Base-by-base conservation (phyloP, 2,329 filamentous ascomycete genomes). In the Aspergillus sp. region DNA sequence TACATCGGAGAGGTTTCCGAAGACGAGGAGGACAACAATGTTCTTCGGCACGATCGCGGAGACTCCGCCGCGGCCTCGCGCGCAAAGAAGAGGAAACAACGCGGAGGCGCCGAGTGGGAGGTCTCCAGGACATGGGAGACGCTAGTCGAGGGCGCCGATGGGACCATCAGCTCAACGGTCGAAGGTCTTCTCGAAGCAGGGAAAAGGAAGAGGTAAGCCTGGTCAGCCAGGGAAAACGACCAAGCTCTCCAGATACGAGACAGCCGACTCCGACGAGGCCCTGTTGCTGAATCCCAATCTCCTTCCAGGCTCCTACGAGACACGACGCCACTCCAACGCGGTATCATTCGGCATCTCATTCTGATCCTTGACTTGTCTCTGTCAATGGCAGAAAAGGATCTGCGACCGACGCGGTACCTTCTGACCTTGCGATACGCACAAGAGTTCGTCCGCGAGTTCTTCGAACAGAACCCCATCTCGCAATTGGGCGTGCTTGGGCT, bases 401-500 rank as follows among this genome's bases (percentile, higher is more conserved):
- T 97, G 60, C 84, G 94, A 22, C 94, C 94, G 5, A 96, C 86
- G 41, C 84, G 93, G 54, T 92, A 93, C 72, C 82, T 91, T 35
- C 82, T 96, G 30, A 88, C 86, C 48, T 80, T 96, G 65, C 86
- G 86, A 58, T 95, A 91, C 72, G 88, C 91, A 14, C 83, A 87
- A 58, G 87, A 91, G 52, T 99, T 97, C 71, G 88, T 97, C 45
- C 82, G 86, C 53, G 93, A 96, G 70, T 99, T 90, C 74, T 99
- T 97, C 68, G 94, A 97, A 73, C 94, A 99, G 73, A 99, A 99
- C 65, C 94, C 94, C 10, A 97, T 99, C 60, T 95, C 91, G 9
- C 94, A 99, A 73, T 82, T 99, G 51, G 92, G 89, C 20, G 87
- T 99, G 26, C 79, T 99, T 36, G 93, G 89, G 47, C 96, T 97